Evolutionary conservation across 306 rosid genomes (phyloP), one percentile per base, ranked within the genome.

Genomic region (Adenanthera pavonina): DNA sequence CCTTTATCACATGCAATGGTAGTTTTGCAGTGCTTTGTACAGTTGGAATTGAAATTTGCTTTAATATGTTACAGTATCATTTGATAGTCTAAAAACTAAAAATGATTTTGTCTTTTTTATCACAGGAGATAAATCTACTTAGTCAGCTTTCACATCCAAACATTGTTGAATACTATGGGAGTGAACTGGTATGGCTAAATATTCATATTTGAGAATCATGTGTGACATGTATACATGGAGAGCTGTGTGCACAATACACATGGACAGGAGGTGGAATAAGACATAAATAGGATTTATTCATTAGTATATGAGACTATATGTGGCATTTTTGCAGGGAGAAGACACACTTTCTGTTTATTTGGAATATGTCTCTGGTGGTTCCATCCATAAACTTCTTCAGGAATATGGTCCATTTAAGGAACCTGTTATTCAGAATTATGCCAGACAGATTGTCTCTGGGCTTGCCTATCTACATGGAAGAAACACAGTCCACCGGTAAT

Each of bases 351-450:
- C 98, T 4, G 98, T 95, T 82, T 93, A 91, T 81, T 86, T 95
- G 92, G 99, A 93, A 81, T 95, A 80, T 79, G 93, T 95, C 59
- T 95, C 99, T 54, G 99, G 98, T 60, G 99, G 99, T 78, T 95
- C 98, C 65, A 95, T 95, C 82, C 92, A 95, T 84, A 95, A 95
- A 79, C 80, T 95, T 81, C 98, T 95, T 81, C 97, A 91, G 80
- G 99, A 95, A 76, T 95, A 95, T 79, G 99, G 99, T 10, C 5
- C 97, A 52, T 92, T 95, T 84, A 89, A 84, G 78, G 99, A 95
- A 59, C 98, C 96, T 76, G 98, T 95, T 49, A 92, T 95, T 84
- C 97, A 92, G 86, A 93, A 92, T 84, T 95, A 95, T 82, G 92
- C 96, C 70, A 88, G 97, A 84, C 92, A 95, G 84, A 93, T 95